These are phyloP conservation scores for Ampelocalamus luodianensis DNA, from an alignment of 176 grass and related monocot species.

Conservation along the genomic window DNA sequence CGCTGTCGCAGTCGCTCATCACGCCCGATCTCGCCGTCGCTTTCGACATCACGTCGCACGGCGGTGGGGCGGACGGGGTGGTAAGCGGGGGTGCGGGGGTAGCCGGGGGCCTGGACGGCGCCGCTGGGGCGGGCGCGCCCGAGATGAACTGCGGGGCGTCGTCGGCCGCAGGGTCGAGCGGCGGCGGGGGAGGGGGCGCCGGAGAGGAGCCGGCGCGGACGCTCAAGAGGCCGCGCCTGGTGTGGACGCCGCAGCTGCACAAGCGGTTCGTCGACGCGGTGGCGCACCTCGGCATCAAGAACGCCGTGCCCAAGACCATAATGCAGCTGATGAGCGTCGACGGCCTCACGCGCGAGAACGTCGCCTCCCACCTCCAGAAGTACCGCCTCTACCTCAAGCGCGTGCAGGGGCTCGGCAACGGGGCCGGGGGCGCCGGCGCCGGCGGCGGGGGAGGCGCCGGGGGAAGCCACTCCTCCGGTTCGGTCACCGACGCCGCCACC, in stretches of 20 bases:
- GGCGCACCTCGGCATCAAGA: constrained; percentile 90
- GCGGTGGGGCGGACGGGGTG: background rate
- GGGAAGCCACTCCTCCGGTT: constrained; percentile 50
- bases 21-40: constrained; percentile 84
- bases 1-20: constrained; percentile 85
- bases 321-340: constrained; percentile 96
- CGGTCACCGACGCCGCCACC: constrained; percentile 67
- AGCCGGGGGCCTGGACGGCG: background rate
- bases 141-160: constrained; percentile 69
- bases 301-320: constrained; percentile 96
- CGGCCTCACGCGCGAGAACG: constrained; percentile 94
- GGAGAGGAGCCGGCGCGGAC: constrained; percentile 80
- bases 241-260: constrained; percentile 95
- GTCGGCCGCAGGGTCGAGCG: constrained; percentile 60
- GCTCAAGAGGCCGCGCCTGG: constrained; percentile 80
- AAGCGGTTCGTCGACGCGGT: constrained; percentile 91
- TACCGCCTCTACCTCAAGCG: constrained; percentile 89
- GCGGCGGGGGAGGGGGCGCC: constrained; percentile 28
- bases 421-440: constrained; percentile 14
- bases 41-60: constrained; percentile 75
- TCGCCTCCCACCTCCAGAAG: constrained; percentile 88
- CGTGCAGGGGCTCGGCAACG: constrained; percentile 71
- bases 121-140: background rate
- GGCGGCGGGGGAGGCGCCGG: constrained; percentile 41
- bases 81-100: background rate